A percentile compares a stretch with the other conserved stretches of the same genome.
Evolutionary conservation across 176 grass and related monocot species (phyloP).

Genomic region (Carex kokanica): DNA sequence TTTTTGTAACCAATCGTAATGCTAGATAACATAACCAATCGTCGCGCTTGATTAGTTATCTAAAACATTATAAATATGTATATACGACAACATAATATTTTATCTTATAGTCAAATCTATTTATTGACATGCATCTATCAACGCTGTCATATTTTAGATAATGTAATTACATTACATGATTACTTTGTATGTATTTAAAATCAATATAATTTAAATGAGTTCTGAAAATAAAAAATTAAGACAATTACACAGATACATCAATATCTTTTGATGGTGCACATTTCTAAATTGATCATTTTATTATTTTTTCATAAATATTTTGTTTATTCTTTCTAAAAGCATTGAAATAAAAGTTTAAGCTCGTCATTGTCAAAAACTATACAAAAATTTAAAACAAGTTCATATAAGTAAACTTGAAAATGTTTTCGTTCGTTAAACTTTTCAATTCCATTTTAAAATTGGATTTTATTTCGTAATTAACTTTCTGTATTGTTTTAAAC

Average conservation of each 20-base stretch:
- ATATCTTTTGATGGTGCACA: not conserved
- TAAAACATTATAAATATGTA: not conserved
- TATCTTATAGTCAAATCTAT: not conserved
- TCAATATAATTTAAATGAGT: not conserved
- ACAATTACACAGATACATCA: not conserved
- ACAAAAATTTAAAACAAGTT: too few species aligned
- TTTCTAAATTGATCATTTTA: not conserved
- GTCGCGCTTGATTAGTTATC: not conserved
- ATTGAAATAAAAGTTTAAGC: too few species aligned
- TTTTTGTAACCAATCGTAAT: not conserved
- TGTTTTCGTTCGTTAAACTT: too few species aligned
- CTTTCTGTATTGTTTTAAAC: not conserved
- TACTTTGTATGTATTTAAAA: not conserved
- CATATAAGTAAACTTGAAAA: too few species aligned
- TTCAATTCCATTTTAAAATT: not conserved
- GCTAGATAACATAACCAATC: not conserved
- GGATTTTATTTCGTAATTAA: not conserved
- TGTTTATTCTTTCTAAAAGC: too few species aligned
- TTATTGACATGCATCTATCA: not conserved
- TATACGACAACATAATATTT: not conserved
- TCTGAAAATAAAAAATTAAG: not conserved
- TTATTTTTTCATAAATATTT: too few species aligned
- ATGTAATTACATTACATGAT: not conserved
- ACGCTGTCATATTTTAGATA: not conserved
- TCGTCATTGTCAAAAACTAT: too few species aligned